Conservation (phyloP, 176 grass and related monocot species). For the Oryza rufipogon region DNA sequence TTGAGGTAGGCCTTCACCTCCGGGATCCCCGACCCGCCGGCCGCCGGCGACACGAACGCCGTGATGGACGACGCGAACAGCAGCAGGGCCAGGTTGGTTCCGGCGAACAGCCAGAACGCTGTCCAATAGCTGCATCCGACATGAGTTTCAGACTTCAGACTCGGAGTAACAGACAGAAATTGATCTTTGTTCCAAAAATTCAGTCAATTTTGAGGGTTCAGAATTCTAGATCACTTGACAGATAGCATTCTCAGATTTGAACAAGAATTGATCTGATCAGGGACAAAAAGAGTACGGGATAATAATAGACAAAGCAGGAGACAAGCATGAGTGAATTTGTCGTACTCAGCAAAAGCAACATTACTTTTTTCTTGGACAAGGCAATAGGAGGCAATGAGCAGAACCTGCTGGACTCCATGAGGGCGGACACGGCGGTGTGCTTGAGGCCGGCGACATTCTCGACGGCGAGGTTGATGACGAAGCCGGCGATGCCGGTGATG, state of each 20-base stretch:
- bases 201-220: background rate
- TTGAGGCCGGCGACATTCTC: conserved; percentile 91
- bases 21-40: conserved; percentile 86
- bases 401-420: conserved; percentile 72
- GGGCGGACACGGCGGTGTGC: conserved; percentile 57
- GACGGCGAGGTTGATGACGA: conserved; percentile 90
- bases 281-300: background rate
- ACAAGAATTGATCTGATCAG: conserved; percentile 32
- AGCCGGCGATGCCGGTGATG: conserved; percentile 63
- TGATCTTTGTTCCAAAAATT: background rate
- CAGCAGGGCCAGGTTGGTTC: conserved; percentile 69
- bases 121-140: conserved; percentile 64
- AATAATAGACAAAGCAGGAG: background rate
- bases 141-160: background rate
- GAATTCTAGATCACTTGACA: background rate
- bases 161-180: background rate
- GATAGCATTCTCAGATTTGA: background rate
- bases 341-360: background rate
- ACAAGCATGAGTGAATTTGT: conserved; percentile 22
- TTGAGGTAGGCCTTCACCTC: conserved; percentile 98
- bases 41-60: conserved; percentile 75
- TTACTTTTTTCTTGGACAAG: background rate
- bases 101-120: conserved; percentile 71
- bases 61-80: conserved; percentile 75
- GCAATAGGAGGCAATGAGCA: background rate